Evolutionary conservation across 768 basidiomycete genomes (phyloP).

Genomic region (Nidularia pulvinata): DNA sequence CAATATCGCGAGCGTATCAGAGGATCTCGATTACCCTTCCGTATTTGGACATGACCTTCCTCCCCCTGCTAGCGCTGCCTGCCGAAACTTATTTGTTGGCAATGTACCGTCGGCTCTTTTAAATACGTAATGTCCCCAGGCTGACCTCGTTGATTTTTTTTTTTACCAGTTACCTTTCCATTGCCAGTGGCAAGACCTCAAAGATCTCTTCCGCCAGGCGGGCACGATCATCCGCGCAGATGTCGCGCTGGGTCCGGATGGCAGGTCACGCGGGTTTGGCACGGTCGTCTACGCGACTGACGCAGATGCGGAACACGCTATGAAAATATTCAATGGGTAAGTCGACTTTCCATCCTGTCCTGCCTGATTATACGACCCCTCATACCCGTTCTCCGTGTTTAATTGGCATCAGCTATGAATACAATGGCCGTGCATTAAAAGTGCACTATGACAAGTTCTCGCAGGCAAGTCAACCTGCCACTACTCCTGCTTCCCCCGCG

Average conservation of each 20-base stretch:
- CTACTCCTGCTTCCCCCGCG: constrained; percentile 17
- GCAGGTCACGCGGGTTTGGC: constrained; percentile 90
- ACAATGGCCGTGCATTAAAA: constrained; percentile 83
- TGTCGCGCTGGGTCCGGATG: constrained; percentile 85
- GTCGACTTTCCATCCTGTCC: constrained; percentile 19
- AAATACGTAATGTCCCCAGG: neutral
- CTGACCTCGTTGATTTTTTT: neutral
- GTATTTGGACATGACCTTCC: constrained; percentile 17
- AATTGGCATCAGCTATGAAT: constrained; percentile 67
- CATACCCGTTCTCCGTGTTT: neutral
- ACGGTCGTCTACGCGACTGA: constrained; percentile 88
- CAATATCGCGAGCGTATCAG: neutral
- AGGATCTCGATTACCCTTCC: constrained; percentile 4
- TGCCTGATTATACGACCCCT: constrained; percentile 2
- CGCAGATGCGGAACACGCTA: constrained; percentile 81
- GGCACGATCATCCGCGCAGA: constrained; percentile 92
- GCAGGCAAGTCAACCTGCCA: constrained; percentile 19
- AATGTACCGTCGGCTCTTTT: constrained; percentile 57
- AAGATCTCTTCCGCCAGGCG: constrained; percentile 92
- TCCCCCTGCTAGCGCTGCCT: constrained; percentile 18
- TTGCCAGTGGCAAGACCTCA: constrained; percentile 97
- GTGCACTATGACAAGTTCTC: constrained; percentile 91
- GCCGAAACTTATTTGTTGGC: constrained; percentile 80
- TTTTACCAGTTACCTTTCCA: constrained; percentile 79
- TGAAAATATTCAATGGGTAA: constrained; percentile 90